phyloP scores from a whole-genome alignment of 257 asterid genomes.

The Scutellaria minor region DNA sequence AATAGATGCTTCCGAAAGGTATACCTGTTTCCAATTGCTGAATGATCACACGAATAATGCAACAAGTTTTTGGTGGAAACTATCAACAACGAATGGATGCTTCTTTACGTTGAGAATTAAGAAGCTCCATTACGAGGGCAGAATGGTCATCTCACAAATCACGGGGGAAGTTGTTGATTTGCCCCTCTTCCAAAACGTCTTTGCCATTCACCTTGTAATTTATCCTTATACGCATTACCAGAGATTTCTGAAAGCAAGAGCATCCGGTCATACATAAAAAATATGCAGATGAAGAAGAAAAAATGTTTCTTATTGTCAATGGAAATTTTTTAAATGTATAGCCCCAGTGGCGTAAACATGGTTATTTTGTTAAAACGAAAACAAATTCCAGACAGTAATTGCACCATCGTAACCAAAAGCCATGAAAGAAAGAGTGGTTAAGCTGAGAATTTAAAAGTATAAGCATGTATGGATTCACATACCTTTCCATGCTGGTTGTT shows the following conservation, averaged over 20 bases:
- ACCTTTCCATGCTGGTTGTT: constrained; percentile 93
- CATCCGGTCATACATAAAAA: constrained; percentile 30
- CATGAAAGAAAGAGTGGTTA: neutral
- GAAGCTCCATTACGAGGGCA: constrained; percentile 1
- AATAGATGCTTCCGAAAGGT: constrained; percentile 32
- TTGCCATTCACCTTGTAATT: constrained; percentile 69
- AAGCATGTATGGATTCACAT: constrained; percentile 21
- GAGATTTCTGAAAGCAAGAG: constrained; percentile 70
- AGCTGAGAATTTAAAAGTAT: neutral
- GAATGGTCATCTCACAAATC: constrained; percentile 50
- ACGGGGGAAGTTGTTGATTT: constrained; percentile 79
- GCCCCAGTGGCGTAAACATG: neutral
- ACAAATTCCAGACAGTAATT: too few species aligned
- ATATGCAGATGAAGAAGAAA: neutral
- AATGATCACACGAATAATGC: constrained; percentile 33
- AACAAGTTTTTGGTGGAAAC: constrained; percentile 40
- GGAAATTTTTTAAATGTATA: too few species aligned
- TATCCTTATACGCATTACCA: constrained; percentile 86
- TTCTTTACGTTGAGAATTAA: constrained; percentile 30
- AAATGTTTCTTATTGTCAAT: neutral
- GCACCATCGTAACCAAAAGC: neutral
- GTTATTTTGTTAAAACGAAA: neutral
- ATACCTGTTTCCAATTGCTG: constrained; percentile 26
- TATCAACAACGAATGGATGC: constrained; percentile 35
- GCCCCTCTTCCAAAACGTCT: constrained; percentile 89